phyloP scores from a whole-genome alignment of 73 alveolate genomes.

The Paramecium sexaurelia region DNA sequence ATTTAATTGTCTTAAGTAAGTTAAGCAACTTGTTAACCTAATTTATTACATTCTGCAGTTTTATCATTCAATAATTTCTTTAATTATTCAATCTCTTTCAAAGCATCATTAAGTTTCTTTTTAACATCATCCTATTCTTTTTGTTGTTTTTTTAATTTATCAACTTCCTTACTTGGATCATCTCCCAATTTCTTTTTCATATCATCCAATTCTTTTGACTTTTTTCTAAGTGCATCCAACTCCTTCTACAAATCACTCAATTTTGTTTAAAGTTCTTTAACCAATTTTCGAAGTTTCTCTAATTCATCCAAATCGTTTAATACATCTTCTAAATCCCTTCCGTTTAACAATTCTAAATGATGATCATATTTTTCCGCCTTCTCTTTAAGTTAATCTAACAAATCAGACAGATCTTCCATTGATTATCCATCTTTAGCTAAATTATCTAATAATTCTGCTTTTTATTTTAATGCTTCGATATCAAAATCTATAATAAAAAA shows the following conservation, averaged over 20 bases:
- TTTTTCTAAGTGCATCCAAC: not conserved
- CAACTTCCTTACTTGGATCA: slow-evolving; percentile 50
- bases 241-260: slow-evolving; percentile 4
- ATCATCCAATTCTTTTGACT: slow-evolving; percentile 21
- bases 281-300: not conserved
- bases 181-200: slow-evolving; percentile 42
- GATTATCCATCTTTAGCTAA: slow-evolving; percentile 17
- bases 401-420: slow-evolving; percentile 11
- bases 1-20: not conserved
- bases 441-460: slow-evolving; percentile 44
- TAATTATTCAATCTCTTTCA: not conserved
- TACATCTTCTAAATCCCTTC: slow-evolving; percentile 36
- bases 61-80: slow-evolving; percentile 19
- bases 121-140: slow-evolving; percentile 34
- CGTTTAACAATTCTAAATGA: slow-evolving; percentile 28
- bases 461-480: slow-evolving; percentile 23
- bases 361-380: slow-evolving; percentile 52
- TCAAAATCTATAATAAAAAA: not conserved
- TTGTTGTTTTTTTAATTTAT: slow-evolving; percentile 11
- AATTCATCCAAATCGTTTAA: slow-evolving; percentile 11
- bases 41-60: not conserved
- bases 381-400: not conserved
- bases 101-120: slow-evolving; percentile 42
- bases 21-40: not conserved
- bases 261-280: not conserved